phyloP scores from a whole-genome alignment of 306 rosid genomes.

The Dicorynia guianensis region DNA sequence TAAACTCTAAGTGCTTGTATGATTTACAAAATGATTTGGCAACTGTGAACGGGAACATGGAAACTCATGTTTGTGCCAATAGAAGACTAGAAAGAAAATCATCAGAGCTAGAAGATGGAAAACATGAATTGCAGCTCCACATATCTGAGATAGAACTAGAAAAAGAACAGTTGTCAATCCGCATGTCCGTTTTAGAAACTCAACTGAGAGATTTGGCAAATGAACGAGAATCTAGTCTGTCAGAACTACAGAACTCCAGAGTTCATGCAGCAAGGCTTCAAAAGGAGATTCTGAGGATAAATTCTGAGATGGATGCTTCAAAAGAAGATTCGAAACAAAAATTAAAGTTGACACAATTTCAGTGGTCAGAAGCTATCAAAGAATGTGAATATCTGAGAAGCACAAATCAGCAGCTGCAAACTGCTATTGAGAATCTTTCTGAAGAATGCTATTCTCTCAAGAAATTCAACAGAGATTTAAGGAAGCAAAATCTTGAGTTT shows the following conservation, averaged over 20 bases:
- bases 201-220: constrained; percentile 53
- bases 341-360: constrained; percentile 26
- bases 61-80: constrained; percentile 39
- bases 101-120: constrained; percentile 33
- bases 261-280: constrained; percentile 48
- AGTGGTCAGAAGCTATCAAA: constrained; percentile 39
- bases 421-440: constrained; percentile 29
- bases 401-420: constrained; percentile 42
- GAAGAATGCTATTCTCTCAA: constrained; percentile 45
- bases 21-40: constrained; percentile 36
- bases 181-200: constrained; percentile 59
- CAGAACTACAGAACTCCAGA: constrained; percentile 56
- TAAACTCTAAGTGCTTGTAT: constrained; percentile 28
- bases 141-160: constrained; percentile 54
- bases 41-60: constrained; percentile 27
- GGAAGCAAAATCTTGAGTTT: constrained; percentile 50
- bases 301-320: constrained; percentile 50
- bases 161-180: constrained; percentile 50
- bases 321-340: constrained; percentile 46
- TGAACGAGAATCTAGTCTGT: constrained; percentile 48
- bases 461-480: constrained; percentile 56
- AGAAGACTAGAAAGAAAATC: constrained; percentile 25
- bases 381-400: constrained; percentile 45
- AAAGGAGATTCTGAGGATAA: constrained; percentile 51
- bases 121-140: constrained; percentile 50